Percentiles rank a stretch among this genome's conserved stretches.
These are phyloP conservation scores for Termitomyces sp. DNA, from an alignment of 768 basidiomycete species.

Conservation along the genomic window DNA sequence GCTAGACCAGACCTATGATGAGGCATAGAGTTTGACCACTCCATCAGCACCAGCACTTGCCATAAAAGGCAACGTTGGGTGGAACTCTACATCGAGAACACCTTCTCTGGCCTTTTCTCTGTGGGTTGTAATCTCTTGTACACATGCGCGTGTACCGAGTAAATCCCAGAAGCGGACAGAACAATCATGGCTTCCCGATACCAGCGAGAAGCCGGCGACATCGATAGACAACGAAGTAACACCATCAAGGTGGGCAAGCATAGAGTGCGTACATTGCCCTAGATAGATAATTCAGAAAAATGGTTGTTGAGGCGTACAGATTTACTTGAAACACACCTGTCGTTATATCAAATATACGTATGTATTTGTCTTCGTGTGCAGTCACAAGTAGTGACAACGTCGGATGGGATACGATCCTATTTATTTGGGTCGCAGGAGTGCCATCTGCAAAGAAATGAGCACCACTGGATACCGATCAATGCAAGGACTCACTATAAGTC, in stretches of 20 bases:
- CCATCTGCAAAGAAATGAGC: constrained; percentile 44
- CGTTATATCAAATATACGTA: constrained; percentile 81
- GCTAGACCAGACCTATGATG: constrained; percentile 46
- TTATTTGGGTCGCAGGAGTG: constrained; percentile 73
- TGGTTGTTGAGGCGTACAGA: background rate
- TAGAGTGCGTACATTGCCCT: constrained; percentile 87
- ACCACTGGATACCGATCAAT: background rate
- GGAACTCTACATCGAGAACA: constrained; percentile 82
- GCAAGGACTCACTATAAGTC: constrained; percentile 42
- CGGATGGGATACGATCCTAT: constrained; percentile 84
- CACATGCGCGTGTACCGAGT: constrained; percentile 68
- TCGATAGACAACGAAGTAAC: constrained; percentile 91
- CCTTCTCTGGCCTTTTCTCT: constrained; percentile 89
- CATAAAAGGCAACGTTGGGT: constrained; percentile 78
- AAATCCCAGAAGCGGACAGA: constrained; percentile 95
- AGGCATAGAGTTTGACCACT: constrained; percentile 85
- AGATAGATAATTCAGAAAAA: constrained; percentile 7
- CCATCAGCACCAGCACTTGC: constrained; percentile 96
- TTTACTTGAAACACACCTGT: constrained; percentile 58
- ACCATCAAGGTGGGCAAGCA: constrained; percentile 86
- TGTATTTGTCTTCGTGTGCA: constrained; percentile 91
- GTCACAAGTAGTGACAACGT: constrained; percentile 84
- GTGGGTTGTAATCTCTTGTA: constrained; percentile 88
- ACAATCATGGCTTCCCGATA: constrained; percentile 91
- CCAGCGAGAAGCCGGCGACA: constrained; percentile 79